phyloP scores from a whole-genome alignment of 805 yeast genomes.

The Torulaspora gathmanii region DNA sequence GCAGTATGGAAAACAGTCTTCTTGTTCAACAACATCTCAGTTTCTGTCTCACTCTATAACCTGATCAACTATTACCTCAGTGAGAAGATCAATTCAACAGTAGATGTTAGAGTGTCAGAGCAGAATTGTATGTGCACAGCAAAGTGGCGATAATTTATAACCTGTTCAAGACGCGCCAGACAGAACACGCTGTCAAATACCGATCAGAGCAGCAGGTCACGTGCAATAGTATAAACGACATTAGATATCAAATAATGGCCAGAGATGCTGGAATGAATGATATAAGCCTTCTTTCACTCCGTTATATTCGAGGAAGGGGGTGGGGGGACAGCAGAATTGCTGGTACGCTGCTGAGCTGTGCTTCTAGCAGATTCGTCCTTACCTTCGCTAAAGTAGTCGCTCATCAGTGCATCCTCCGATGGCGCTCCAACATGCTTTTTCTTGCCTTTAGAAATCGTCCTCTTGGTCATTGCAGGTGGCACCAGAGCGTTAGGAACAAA shows the following conservation, averaged over 20 bases:
- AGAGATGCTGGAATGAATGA: not conserved
- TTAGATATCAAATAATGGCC: not conserved
- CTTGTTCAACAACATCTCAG: constrained; percentile 9
- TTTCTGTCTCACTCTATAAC: not conserved
- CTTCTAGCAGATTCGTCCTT: constrained; percentile 24
- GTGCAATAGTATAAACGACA: not conserved
- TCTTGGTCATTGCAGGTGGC: constrained; percentile 2
- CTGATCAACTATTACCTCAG: not conserved
- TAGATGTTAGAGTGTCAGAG: no score
- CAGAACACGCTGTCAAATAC: constrained; percentile 15
- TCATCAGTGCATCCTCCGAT: constrained; percentile 16
- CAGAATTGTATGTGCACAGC: not conserved
- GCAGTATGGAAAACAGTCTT: constrained; percentile 16
- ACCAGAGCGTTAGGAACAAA: constrained; percentile 20
- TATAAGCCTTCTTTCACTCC: not conserved
- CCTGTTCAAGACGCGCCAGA: not conserved
- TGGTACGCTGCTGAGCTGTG: constrained; percentile 1
- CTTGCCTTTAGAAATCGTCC: constrained; percentile 6
- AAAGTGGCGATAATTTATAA: not conserved
- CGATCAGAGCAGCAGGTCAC: not conserved
- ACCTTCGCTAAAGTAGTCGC: constrained; percentile 34
- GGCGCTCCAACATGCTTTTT: constrained; percentile 17
- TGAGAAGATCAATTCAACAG: not conserved
- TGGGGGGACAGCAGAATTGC: constrained; percentile 1
- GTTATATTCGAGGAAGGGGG: constrained; percentile 3